Conservation (phyloP, 306 rosid genomes). For the Vigna nakashimae region DNA sequence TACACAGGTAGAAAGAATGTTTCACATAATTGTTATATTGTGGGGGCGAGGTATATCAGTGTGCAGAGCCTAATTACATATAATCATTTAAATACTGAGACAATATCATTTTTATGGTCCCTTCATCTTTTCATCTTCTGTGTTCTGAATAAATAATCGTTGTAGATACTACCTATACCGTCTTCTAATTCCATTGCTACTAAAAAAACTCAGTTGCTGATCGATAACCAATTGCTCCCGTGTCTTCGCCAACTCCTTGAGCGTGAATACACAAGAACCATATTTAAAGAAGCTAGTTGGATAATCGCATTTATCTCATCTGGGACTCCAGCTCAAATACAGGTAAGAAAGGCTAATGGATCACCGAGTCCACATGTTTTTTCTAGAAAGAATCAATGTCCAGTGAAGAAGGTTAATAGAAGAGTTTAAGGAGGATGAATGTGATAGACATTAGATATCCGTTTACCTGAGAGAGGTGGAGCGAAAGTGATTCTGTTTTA, state of each 20-base stretch:
- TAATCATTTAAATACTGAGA: not conserved
- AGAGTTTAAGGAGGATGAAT: too few species aligned
- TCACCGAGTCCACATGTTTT: not conserved
- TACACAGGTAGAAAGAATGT: not conserved
- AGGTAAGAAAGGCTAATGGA: not conserved
- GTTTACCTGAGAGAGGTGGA: not conserved
- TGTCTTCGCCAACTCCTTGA: not conserved
- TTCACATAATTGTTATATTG: too few species aligned
- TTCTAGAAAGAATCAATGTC: not conserved
- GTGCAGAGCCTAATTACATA: too few species aligned
- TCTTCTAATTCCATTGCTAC: not conserved
- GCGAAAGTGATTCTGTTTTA: not conserved
- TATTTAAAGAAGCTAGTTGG: not conserved
- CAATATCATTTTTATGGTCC: not conserved
- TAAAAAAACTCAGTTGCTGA: not conserved
- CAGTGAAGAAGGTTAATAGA: too few species aligned
- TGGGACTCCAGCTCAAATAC: not conserved
- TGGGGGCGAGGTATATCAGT: too few species aligned
- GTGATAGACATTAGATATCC: not conserved
- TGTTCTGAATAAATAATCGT: too few species aligned
- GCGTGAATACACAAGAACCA: not conserved
- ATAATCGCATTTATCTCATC: not conserved
- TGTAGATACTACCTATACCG: too few species aligned
- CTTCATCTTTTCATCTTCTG: not conserved
- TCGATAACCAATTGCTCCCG: not conserved